Evolutionary conservation across 768 basidiomycete species (phyloP), one percentile per base, ranked within the genome.

Genomic region (Hypholoma sublateritium): DNA sequence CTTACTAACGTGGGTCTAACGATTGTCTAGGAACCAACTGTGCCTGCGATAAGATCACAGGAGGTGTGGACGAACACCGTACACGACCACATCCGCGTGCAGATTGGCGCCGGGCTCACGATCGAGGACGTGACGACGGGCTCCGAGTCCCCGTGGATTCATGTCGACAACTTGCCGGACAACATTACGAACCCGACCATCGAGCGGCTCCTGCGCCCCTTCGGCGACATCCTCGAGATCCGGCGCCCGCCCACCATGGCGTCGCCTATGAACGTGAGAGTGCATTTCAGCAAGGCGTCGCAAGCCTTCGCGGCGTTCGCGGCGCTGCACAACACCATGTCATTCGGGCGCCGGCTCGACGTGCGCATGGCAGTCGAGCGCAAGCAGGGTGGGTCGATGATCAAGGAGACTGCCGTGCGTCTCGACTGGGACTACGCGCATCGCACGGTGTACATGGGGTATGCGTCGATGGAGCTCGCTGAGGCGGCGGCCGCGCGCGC

Each of bases 101-200:
- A 74, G 19, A 73, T 91, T 45, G 79, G 79, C 32, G 67, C 81
- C 0, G 91, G 91, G 0, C 88, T 89, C 45, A 74, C 76, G 1
- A 77, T 92, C 2, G 67, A 73, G 22, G 76, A 82, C 0, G 66
- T 91, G 5, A 68, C 69, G 6, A 91, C 89, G 1, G 85, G 85
- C 1, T 87, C 91, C 41, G 90, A 93, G 62, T 85, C 86, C 0
- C 80, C 79, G 5, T 84, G 82, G 74, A 64, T 91, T 8, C 72
- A 77, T 36, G 59, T 93, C 1, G 73, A 74, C 4, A 81, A 85
- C 21, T 64, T 92, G 3, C 80, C 82, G 0, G 37, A 58, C 0
- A 58, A 58, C 0, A 72, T 78, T 13, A 68, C 71, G 1, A 59
- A 70, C 0, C 62, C 58, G 0, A 69, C 71, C 0, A 56, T 92